Evolutionary conservation across 2,329 filamentous ascomycete species (phyloP).

Genomic region (Fusarium tupiense): DNA sequence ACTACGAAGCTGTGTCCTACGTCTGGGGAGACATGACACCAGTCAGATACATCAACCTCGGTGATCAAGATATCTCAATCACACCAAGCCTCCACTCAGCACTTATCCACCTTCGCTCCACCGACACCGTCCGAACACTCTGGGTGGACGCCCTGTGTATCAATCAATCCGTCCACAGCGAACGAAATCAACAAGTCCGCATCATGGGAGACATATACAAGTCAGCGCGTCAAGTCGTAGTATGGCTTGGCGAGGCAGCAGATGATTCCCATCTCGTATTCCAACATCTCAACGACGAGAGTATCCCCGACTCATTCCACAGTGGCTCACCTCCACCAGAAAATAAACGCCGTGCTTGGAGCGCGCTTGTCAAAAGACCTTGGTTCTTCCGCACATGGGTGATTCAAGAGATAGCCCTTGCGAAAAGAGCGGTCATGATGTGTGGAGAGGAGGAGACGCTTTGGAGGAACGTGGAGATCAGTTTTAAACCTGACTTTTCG

Average conservation of each 20-base stretch:
- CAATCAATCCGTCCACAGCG: conserved; percentile 6
- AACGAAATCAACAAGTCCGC: conserved; percentile 23
- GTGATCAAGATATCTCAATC: background rate
- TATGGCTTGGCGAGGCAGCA: conserved; percentile 11
- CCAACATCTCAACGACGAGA: background rate
- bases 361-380: background rate
- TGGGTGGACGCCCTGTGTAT: conserved; percentile 20
- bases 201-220: conserved; percentile 30
- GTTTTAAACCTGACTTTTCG: conserved; percentile 8
- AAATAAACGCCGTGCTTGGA: background rate
- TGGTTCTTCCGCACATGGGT: conserved; percentile 33
- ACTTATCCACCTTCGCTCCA: background rate
- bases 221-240: conserved; percentile 12
- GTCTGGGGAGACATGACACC: conserved; percentile 13
- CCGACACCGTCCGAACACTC: background rate
- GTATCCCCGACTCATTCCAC: rapidly evolving
- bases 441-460: background rate
- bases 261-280: conserved; percentile 11
- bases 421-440: conserved; percentile 1
- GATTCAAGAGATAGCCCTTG: conserved; percentile 11
- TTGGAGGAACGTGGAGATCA: background rate
- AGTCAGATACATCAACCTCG: background rate
- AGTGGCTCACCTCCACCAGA: rapidly evolving
- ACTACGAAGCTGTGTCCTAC: conserved; percentile 20
- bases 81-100: conserved; percentile 12